Conservation (phyloP, 768 basidiomycete genomes). For the Pleurotus tuber-regium region DNA sequence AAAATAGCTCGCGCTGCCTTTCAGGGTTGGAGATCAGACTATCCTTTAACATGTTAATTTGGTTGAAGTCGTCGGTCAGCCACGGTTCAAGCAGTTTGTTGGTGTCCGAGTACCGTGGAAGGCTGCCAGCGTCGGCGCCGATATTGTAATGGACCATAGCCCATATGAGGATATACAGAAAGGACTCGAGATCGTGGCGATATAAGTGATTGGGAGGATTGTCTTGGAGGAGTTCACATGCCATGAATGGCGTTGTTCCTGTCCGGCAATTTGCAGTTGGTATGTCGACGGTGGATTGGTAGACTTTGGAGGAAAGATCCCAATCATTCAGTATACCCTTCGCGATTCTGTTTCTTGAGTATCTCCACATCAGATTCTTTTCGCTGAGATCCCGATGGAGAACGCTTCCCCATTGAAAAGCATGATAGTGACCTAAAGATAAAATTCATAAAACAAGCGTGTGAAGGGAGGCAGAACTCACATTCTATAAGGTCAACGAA, state of each 20-base stretch:
- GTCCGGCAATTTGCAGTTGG: constrained; percentile 10
- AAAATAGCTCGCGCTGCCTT: neutral
- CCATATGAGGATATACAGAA: constrained; percentile 25
- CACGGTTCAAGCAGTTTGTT: neutral
- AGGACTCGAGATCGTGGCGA: constrained; percentile 31
- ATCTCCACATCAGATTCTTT: constrained; percentile 25
- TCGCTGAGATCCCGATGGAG: constrained; percentile 29
- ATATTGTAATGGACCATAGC: neutral
- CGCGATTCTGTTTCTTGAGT: constrained; percentile 2
- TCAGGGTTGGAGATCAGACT: neutral
- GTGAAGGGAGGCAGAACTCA: neutral
- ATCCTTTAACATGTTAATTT: neutral
- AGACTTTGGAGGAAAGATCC: constrained; percentile 18
- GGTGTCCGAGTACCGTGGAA: too few relatives aligned
- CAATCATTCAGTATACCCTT: constrained; percentile 27
- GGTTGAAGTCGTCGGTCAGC: neutral
- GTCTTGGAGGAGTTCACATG: constrained; percentile 22
- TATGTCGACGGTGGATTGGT: constrained; percentile 5
- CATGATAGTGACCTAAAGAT: constrained; percentile 21
- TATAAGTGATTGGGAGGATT: constrained; percentile 20
- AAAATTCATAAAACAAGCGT: neutral
- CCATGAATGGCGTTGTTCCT: constrained; percentile 31
- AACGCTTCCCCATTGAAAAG: constrained; percentile 22
- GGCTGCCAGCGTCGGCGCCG: neutral
- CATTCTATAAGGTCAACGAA: neutral